Base-by-base conservation (phyloP, 345 rosid species). In the Draba incana region DNA sequence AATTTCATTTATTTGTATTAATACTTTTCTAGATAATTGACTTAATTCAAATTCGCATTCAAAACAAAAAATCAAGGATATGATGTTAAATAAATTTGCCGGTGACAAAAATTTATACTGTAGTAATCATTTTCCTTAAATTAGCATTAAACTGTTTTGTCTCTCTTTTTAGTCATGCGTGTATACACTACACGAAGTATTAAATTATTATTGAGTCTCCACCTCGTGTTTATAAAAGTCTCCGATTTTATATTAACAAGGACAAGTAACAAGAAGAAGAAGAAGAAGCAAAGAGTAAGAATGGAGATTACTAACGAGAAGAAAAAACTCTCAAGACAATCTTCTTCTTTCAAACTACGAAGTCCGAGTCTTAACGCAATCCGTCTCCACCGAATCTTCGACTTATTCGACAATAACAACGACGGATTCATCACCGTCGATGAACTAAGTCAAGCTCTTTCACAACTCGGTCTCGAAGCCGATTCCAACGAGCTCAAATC, bases 311-410 rank as follows among this genome's bases (percentile, higher is more conserved):
- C 13, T 35, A 66, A 23, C 61, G 68, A 74, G 78, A 74, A 67
- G 57, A 72, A 63, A 51, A 66, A 24, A 16, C 61, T 66, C 44
- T 49, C 57, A 4, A 66, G 68, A 53, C 68, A 67, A 46, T 67
- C 69, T 2, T 77, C 85, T 10, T 87, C 89, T 10, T 87, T 87
- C 65, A 72, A 80, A 12, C 78, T 87, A 37, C 80, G 80, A 33
- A 65, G 83, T 46, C 82, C 90, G 0, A 83, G 90, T 49, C 83
- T 85, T 49, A 85, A 87, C 83, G 70, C 86, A 24, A 81, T 87
- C 57, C 93, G 90, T 58, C 84, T 87, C 69, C 86, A 78, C 11
- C 92, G 97, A 63, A 75, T 84, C 54, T 92, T 92, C 70, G 93
- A 88, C 78, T 62, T 84, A 23, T 92, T 90, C 72, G 93, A 92